Base-by-base conservation (phyloP, 2,329 filamentous ascomycete species). In the Aspergillus calidoustus region DNA sequence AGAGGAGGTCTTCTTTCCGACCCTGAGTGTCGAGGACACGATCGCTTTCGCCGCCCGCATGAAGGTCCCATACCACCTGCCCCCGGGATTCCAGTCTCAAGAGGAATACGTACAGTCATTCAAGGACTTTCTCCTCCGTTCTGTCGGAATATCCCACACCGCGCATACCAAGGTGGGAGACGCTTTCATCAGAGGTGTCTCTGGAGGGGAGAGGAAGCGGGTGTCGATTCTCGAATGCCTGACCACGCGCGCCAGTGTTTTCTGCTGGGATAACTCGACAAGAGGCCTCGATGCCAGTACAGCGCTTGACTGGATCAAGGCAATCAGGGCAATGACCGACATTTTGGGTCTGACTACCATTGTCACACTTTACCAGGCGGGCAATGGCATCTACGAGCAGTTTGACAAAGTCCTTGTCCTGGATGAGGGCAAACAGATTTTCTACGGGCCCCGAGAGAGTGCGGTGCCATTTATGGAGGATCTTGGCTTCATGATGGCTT, bases 381-480 rank as follows among this genome's bases (percentile, higher is more conserved):
- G 86, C 7, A 87, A 90, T 59, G 85, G 83, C 22, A 89, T 90
- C 60, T 89, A 88, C 71, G 77, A 87, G 43, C 80, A 86, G 0
- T 89, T 90, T 70, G 87, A 90, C 71, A 90, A 89, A 69, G 86
- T 89, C 0, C 78, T 89, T 0, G 82, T 90, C 4, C 80, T 90
- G 3, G 86, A 89, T 49, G 81, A 85, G 55, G 87, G 87, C 51
- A 84, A 85, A 62, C 75, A 90, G 66, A 82, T 89, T 49, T 91
- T 83, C 76, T 90, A 88, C 66, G 88, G 88, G 0, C 82, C 87
- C 0, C 76, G 80, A 55, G 76, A 80, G 4, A 79, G 86, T 54
- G 88, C 88, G 0, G 76, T 81, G 7, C 84, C 85, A 1, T 91
- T 87, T 68, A 88, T 91, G 82, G 86, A 89, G 66, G 74, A 79